A percentile compares a stretch with the other conserved stretches of the same genome.
Conservation (phyloP, 305 asterid genomes). For the Fraxinus sp. region DNA sequence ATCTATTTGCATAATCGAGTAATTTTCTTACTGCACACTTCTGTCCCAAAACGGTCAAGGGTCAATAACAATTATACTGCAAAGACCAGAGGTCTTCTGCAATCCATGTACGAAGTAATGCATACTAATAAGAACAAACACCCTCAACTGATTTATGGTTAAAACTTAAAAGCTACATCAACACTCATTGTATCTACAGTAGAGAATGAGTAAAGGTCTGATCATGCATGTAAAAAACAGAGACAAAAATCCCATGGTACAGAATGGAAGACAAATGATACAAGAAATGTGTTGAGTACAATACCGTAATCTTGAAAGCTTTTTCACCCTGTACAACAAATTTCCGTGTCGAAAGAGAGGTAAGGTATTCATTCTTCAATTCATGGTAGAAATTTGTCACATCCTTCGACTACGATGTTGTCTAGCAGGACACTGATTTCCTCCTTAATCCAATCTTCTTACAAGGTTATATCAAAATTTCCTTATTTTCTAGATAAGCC, state of each 20-base stretch:
- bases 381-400: background rate
- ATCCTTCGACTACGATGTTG: background rate
- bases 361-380: slow-evolving; percentile 4
- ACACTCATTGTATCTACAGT: slow-evolving; percentile 22
- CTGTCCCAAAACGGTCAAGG: slow-evolving; percentile 5
- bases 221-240: background rate
- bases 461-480: slow-evolving; percentile 8
- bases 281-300: slow-evolving; percentile 19
- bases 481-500: slow-evolving; percentile 9
- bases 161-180: slow-evolving; percentile 1
- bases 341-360: slow-evolving; percentile 3
- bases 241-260: background rate
- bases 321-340: slow-evolving; percentile 20
- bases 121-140: slow-evolving; percentile 13
- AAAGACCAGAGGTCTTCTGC: background rate
- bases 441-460: slow-evolving; percentile 8
- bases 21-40: background rate
- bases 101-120: background rate
- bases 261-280: background rate
- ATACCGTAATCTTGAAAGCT: slow-evolving; percentile 10
- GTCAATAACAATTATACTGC: background rate
- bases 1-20: background rate
- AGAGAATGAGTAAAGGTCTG: background rate
- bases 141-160: slow-evolving; percentile 14
- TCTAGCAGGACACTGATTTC: background rate